Conservation (phyloP, 2,329 filamentous ascomycete genomes). For the Penicillium sclerotigenum region DNA sequence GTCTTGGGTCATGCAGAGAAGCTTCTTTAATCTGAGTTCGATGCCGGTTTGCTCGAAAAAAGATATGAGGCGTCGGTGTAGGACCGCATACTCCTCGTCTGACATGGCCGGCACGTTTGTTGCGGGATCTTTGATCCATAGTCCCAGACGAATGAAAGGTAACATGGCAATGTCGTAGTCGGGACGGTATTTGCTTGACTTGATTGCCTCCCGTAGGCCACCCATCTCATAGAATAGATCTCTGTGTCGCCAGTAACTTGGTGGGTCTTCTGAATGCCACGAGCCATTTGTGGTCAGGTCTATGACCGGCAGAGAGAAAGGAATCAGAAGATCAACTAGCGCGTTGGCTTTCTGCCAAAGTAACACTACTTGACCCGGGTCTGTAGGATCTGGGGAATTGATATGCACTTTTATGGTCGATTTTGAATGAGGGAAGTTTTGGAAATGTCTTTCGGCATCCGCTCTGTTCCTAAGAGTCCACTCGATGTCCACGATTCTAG, state of each 20-base stretch:
- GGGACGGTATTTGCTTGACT: not conserved
- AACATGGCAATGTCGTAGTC: constrained; percentile 7
- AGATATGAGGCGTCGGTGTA: not conserved
- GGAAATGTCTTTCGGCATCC: not conserved
- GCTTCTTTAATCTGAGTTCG: not conserved
- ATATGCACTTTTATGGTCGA: not conserved
- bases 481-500: not conserved
- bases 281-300: not conserved
- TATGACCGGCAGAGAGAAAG: not conserved
- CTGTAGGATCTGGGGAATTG: not conserved
- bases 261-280: not conserved
- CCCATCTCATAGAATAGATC: not conserved
- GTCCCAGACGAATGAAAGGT: not conserved
- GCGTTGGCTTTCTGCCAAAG: not conserved
- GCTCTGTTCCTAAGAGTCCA: not conserved
- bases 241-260: not conserved
- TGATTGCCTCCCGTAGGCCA: not conserved
- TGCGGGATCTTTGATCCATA: not conserved
- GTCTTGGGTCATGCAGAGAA: not conserved
- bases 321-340: not conserved
- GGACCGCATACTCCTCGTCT: not conserved
- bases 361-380: not conserved
- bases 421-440: not conserved
- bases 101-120: not conserved
- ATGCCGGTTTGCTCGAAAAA: not conserved